Percentiles rank a stretch among this genome's conserved stretches.
Conservation (phyloP, 176 grass and related monocot species). For the Thinopyrum elongatum region DNA sequence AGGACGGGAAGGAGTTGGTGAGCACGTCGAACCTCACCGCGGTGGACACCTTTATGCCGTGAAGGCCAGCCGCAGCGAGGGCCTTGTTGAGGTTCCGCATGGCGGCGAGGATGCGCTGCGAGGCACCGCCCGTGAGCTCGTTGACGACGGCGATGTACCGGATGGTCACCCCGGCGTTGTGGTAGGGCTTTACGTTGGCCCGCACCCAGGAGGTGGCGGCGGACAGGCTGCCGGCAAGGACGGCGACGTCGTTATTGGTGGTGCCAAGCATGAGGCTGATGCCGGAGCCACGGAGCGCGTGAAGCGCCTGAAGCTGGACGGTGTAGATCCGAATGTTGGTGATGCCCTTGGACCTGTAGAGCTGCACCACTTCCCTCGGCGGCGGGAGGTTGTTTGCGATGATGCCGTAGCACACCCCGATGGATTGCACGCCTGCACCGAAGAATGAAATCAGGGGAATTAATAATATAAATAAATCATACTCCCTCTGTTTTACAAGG, state of each 20-base stretch:
- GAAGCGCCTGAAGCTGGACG: background rate
- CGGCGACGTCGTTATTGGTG: slow-evolving; percentile 33
- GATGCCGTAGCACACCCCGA: slow-evolving; percentile 58
- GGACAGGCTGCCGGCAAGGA: slow-evolving; percentile 16
- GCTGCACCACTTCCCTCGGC: slow-evolving; percentile 28
- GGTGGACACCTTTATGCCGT: background rate
- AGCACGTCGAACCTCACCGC: background rate
- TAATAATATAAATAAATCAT: too few species aligned
- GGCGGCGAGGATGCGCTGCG: background rate
- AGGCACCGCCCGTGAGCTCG: slow-evolving; percentile 42
- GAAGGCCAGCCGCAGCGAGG: background rate
- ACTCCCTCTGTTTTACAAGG: too few species aligned
- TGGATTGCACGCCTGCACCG: slow-evolving; percentile 28
- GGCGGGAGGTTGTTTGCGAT: slow-evolving; percentile 39
- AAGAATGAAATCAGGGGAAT: too few species aligned
- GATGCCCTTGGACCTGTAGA: slow-evolving; percentile 47
- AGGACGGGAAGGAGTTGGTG: background rate
- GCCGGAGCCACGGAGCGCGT: slow-evolving; percentile 35
- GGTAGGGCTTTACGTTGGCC: slow-evolving; percentile 33
- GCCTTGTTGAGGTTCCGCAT: background rate
- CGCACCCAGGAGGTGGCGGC: slow-evolving; percentile 29
- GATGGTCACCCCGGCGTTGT: slow-evolving; percentile 33
- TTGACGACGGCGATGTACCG: slow-evolving; percentile 60
- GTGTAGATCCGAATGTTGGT: slow-evolving; percentile 42
- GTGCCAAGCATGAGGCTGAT: slow-evolving; percentile 42